Base-by-base conservation (phyloP, 306 rosid species). In the Adenanthera pavonina region DNA sequence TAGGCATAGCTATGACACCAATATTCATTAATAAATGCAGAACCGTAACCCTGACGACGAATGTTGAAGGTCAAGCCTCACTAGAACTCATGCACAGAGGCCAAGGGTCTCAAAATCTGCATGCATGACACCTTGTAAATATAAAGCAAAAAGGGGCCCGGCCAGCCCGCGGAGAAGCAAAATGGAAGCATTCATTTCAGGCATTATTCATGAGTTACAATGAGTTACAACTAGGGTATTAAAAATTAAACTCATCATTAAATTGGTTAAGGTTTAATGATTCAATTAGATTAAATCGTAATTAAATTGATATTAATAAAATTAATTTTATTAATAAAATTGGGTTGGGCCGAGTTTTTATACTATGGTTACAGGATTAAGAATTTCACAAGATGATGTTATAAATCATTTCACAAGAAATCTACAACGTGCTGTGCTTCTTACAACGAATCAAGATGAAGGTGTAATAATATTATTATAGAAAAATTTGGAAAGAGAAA, bases 381-480 rank as follows among this genome's bases (percentile, higher is more conserved):
- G 19, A 56, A 56, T 56, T 56, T 56, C 62, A 56, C 36, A 74
- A 17, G 43, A 41, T 35, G 14, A 19, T 9, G 14, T 14, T 54
- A 38, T 74, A 40, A 53, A 19, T 25, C 25, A 59, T 20, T 70
- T 43, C 69, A 59, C 56, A 6, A 47, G 20, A 69, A 57, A 75
- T 57, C 47, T 19, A 80, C 68, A 79, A 74, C 30, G 35, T 47
- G 48, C 72, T 40, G 71, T 65, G 81, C 61, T 86, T 60, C 71
- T 67, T 48, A 40, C 74, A 60, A 67, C 47, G 54, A 85, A 77
- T 64, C 57, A 53, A 81, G 81, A 81, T 19, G 72, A 54, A 36
- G 61, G 46, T 66, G 77, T 65, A 8, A 67, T 65, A 52, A 79
- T 70, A 49, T 17, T 43, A 51, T 67, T 40, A 56, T 20, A 9